Percentiles rank a stretch among this genome's conserved stretches.
phyloP scores from a whole-genome alignment of 768 basidiomycete genomes.

The Tylopilus sp. region DNA sequence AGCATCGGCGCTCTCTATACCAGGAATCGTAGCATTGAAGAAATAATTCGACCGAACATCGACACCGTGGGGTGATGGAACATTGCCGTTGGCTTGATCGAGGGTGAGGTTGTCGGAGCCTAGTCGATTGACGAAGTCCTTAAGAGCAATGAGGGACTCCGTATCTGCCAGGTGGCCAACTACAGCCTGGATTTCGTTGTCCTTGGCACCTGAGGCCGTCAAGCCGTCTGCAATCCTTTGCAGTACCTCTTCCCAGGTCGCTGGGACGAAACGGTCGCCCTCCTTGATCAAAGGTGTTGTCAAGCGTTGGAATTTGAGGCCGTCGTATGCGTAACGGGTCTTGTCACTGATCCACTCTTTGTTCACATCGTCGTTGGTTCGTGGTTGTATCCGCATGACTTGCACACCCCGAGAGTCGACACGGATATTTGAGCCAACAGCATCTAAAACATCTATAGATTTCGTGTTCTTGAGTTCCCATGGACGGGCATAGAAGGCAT shows the following conservation, averaged over 20 bases:
- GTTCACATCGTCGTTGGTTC: conserved; percentile 96
- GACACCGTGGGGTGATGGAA: conserved; percentile 73
- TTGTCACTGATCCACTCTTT: conserved; percentile 99
- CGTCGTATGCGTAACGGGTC: conserved; percentile 95
- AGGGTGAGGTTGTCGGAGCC: conserved; percentile 92
- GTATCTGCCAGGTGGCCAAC: conserved; percentile 93
- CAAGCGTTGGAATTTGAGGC: conserved; percentile 90
- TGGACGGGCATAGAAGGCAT: conserved; percentile 94
- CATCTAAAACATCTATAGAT: conserved; percentile 92
- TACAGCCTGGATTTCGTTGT: conserved; percentile 92
- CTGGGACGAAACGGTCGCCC: conserved; percentile 89
- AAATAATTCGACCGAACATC: conserved; percentile 96
- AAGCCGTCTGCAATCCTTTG: conserved; percentile 77
- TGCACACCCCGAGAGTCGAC: conserved; percentile 93
- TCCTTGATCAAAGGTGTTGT: conserved; percentile 87
- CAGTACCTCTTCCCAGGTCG: conserved; percentile 90
- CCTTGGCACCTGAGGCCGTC: conserved; percentile 72
- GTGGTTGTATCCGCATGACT: conserved; percentile 96
- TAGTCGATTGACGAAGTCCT: conserved; percentile 88
- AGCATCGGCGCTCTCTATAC: conserved; percentile 86
- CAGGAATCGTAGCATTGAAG: conserved; percentile 91
- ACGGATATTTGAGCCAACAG: conserved; percentile 93
- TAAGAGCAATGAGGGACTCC: conserved; percentile 88
- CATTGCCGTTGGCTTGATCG: conserved; percentile 67
- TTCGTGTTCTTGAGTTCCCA: conserved; percentile 99